A percentile compares a stretch with the other conserved stretches of the same genome.
These are phyloP conservation scores for Furcasterigmium furcatum DNA, from an alignment of 2,329 filamentous ascomycete species.

Conservation along the genomic window DNA sequence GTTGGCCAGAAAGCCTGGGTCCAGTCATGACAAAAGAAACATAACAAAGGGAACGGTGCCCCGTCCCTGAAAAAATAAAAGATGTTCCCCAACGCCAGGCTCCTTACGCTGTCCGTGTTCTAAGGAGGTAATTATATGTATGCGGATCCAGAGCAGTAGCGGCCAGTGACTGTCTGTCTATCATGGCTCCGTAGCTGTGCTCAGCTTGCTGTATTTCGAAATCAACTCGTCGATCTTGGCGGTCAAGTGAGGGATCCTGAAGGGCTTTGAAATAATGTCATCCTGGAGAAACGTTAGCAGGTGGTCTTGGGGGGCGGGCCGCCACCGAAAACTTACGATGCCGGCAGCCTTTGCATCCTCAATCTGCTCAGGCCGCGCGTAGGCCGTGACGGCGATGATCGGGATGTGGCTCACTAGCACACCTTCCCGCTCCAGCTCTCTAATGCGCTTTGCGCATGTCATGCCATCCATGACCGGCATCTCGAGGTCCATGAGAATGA, in stretches of 20 bases:
- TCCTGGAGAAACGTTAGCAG: slow-evolving; percentile 39
- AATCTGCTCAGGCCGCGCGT: slow-evolving; percentile 73
- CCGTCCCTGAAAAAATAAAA: no score
- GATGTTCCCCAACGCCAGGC: neutral
- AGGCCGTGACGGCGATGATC: slow-evolving; percentile 81
- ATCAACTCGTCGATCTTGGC: slow-evolving; percentile 62
- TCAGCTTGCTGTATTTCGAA: slow-evolving; percentile 30
- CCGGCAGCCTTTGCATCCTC: slow-evolving; percentile 67
- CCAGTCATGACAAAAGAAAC: no score
- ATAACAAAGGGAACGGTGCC: no score
- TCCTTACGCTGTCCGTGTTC: neutral
- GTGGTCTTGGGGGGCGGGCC: neutral
- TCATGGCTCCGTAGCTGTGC: slow-evolving; percentile 9
- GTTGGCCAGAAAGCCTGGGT: no score
- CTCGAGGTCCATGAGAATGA: slow-evolving; percentile 78
- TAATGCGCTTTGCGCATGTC: slow-evolving; percentile 67
- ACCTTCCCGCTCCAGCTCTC: slow-evolving; percentile 62
- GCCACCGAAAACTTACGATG: slow-evolving; percentile 52
- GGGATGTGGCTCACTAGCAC: slow-evolving; percentile 65
- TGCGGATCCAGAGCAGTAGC: no score
- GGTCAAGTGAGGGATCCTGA: slow-evolving; percentile 68
- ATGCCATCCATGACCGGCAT: slow-evolving; percentile 85
- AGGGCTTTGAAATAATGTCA: slow-evolving; percentile 77
- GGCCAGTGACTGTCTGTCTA: slow-evolving; percentile 2
- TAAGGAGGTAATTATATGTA: no score